Base-by-base conservation (phyloP, 2,329 filamentous ascomycete genomes). In the Xylaria sp. region DNA sequence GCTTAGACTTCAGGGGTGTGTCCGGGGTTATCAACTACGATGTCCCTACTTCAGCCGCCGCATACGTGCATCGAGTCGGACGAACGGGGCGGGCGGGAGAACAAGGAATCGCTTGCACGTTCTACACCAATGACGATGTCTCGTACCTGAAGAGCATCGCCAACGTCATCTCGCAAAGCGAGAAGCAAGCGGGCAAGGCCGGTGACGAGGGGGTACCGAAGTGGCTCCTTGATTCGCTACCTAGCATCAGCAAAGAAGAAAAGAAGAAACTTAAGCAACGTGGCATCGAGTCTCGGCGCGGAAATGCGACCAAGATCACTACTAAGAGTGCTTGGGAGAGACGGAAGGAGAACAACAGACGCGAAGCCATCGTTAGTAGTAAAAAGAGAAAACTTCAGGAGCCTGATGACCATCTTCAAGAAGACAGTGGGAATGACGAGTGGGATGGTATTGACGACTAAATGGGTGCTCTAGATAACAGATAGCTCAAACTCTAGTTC, bases 21-120 rank as follows among this genome's bases (percentile, higher is more conserved):
- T 97, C 97, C 71, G 93, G 93, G 46, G 93, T 99, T 0, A 91
- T 99, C 53, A 99, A 98, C 78, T 99, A 97, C 78, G 95, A 99
- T 75, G 92, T 97, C 8, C 95, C 95, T 0, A 92, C 89, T n/a
- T 93, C 91, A 0, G 90, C 90, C 4, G 94, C 93, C 0, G 88
- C 87, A 1, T 99, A 99, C 73, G 90, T 99, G 6, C 95, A 99
- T 77, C 91, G 95, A 10, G 93, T 95, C 0, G 95, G 95, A 0
- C 86, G 95, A 47, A 98, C 95, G 0, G 95, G 94, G 0, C 85
- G 95, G 21, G 95, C 93, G 0, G 95, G 95, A 0, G 87, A 91
- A 71, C 93, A 93, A 19, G 95, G 95, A 48, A 86, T 97, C 3
- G 93, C 93, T 0, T 90, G 99, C 1, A 99, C 95, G 0, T 90